Evolutionary conservation across 2,329 filamentous ascomycete species (phyloP).

Genomic region (Cladosporium sp.): DNA sequence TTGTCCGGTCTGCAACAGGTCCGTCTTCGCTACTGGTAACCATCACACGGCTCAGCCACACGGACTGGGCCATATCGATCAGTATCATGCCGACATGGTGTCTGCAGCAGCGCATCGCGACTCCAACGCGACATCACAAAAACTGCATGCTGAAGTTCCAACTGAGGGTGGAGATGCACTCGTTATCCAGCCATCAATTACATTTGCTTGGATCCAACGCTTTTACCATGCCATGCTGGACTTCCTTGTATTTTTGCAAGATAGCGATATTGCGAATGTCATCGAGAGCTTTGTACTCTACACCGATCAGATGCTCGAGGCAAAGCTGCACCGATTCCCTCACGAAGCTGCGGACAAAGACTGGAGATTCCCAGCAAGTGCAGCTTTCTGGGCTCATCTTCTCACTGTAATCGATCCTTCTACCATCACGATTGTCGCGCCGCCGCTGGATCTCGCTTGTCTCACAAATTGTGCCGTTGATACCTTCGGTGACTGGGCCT

Average conservation of each 20-base stretch:
- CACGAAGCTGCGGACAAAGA: constrained; percentile 40
- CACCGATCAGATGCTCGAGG: constrained; percentile 32
- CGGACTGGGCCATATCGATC: not conserved
- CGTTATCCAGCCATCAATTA: not conserved
- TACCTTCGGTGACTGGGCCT: constrained; percentile 43
- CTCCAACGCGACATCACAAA: not conserved
- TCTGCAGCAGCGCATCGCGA: not conserved
- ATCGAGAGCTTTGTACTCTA: constrained; percentile 53
- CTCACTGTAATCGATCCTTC: constrained; percentile 55
- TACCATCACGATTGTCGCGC: constrained; percentile 52
- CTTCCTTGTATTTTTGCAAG: constrained; percentile 30
- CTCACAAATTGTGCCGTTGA: constrained; percentile 61
- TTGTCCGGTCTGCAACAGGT: constrained; percentile 14
- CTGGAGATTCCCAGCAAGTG: constrained; percentile 31
- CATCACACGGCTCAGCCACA: too few species aligned
- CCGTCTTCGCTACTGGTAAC: not conserved
- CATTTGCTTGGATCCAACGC: constrained; percentile 23
- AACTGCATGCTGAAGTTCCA: constrained; percentile 6
- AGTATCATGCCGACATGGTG: constrained; percentile 9
- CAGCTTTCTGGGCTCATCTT: constrained; percentile 55
- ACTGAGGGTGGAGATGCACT: constrained; percentile 11
- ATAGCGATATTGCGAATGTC: constrained; percentile 22
- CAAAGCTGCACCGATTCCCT: constrained; percentile 36
- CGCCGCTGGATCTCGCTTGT: constrained; percentile 63
- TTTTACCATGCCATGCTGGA: constrained; percentile 31